A percentile compares a stretch with the other conserved stretches of the same genome.
Evolutionary conservation across 2,329 filamentous ascomycete species (phyloP).

Genomic region (Alternaria triticina): DNA sequence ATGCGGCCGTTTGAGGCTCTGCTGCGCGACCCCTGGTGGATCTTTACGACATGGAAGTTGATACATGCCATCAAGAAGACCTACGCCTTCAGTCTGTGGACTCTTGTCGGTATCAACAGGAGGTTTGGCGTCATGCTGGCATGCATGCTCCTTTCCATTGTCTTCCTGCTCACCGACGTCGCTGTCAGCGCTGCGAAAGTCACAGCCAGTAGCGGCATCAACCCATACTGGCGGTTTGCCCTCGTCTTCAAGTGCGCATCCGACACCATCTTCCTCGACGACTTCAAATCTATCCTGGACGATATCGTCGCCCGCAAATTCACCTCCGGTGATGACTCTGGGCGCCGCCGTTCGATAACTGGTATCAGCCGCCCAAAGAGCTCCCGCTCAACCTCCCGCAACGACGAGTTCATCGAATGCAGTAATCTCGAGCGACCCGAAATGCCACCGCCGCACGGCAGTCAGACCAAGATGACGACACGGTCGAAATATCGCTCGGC

Average conservation of each 20-base stretch:
- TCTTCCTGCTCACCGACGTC: slow-evolving; percentile 40
- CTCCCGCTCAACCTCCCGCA: slow-evolving; percentile 21
- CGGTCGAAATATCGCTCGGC: slow-evolving; percentile 20
- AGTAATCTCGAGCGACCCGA: slow-evolving; percentile 11
- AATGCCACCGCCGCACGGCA: neutral
- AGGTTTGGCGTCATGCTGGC: slow-evolving; percentile 44
- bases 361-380: slow-evolving; percentile 14
- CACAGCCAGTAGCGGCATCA: slow-evolving; percentile 37
- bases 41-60: slow-evolving; percentile 45
- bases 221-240: slow-evolving; percentile 46
- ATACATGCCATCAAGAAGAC: slow-evolving; percentile 42
- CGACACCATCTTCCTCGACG: slow-evolving; percentile 46
- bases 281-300: slow-evolving; percentile 46
- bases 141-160: slow-evolving; percentile 43
- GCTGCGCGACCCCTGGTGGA: slow-evolving; percentile 45
- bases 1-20: slow-evolving; percentile 44
- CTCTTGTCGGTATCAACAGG: slow-evolving; percentile 34
- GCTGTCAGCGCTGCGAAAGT: slow-evolving; percentile 38
- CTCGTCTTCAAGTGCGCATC: slow-evolving; percentile 47
- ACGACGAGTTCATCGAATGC: slow-evolving; percentile 29
- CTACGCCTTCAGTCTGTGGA: slow-evolving; percentile 37
- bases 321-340: slow-evolving; percentile 23
- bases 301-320: slow-evolving; percentile 38
- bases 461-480: slow-evolving; percentile 1
- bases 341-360: slow-evolving; percentile 17